These are phyloP conservation scores for Radiomyces spectabilis DNA, from an alignment of 192 early-diverging fungal genomes.

Conservation along the genomic window DNA sequence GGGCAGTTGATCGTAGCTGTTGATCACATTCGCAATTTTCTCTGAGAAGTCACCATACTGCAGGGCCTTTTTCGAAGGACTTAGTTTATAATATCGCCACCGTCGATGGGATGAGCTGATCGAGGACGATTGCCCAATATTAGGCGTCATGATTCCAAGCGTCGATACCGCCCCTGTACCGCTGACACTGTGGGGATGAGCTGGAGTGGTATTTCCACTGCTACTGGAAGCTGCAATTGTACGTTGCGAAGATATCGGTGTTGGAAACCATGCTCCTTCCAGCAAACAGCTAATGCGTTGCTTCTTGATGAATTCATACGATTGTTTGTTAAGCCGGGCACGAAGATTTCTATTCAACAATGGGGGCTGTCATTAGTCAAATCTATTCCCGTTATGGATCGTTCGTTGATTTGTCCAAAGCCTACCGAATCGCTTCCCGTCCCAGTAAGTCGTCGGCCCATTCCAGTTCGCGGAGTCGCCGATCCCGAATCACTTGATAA, in stretches of 20 bases:
- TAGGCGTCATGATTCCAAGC: conserved; percentile 2
- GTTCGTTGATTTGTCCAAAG: neutral
- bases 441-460: conserved; percentile 56
- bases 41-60: conserved; percentile 63
- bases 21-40: conserved; percentile 22
- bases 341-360: conserved; percentile 48
- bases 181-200: neutral
- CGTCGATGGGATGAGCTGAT: conserved; percentile 13
- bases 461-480: conserved; percentile 61
- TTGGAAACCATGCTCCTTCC: conserved; percentile 62
- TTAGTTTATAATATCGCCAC: conserved; percentile 55
- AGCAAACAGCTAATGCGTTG: conserved; percentile 58
- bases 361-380: neutral
- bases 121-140: neutral
- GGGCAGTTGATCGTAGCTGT: conserved; percentile 31
- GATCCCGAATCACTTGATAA: conserved; percentile 52
- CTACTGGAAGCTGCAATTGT: neutral
- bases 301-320: conserved; percentile 63
- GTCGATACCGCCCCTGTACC: neutral
- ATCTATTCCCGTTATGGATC: neutral
- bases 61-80: conserved; percentile 46
- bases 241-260: neutral
- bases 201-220: neutral
- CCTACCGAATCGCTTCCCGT: conserved; percentile 51
- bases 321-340: conserved; percentile 53